phyloP scores from a whole-genome alignment of 345 rosid genomes.

The Nasturtium officinale region DNA sequence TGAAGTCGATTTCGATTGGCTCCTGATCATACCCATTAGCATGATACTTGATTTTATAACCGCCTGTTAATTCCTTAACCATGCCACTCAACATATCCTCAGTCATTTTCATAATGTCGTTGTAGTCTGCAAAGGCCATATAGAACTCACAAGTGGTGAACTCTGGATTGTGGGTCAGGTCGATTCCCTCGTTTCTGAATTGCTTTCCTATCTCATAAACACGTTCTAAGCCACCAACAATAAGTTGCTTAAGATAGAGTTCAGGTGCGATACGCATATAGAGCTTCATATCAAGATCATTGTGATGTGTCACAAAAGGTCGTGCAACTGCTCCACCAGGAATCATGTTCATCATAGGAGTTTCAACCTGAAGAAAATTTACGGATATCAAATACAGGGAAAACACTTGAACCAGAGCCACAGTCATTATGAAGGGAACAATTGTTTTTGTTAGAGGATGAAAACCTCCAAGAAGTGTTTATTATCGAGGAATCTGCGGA shows the following conservation, averaged over 20 bases:
- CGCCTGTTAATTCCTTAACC: slow-evolving; percentile 88
- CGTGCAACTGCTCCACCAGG: slow-evolving; percentile 99
- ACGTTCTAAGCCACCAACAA: slow-evolving; percentile 91
- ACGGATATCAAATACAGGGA: background rate
- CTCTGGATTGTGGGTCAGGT: slow-evolving; percentile 97
- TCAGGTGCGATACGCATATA: slow-evolving; percentile 98
- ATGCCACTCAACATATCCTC: slow-evolving; percentile 93
- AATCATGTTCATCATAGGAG: slow-evolving; percentile 99
- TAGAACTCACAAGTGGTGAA: slow-evolving; percentile 98
- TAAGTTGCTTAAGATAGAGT: slow-evolving; percentile 81
- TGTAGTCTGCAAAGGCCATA: slow-evolving; percentile 97
- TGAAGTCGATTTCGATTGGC: slow-evolving; percentile 93
- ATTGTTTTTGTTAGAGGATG: background rate
- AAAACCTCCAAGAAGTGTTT: slow-evolving; percentile 79
- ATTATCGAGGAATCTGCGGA: slow-evolving; percentile 73
- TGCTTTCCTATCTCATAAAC: slow-evolving; percentile 98
- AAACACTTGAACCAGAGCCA: background rate
- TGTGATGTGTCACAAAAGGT: slow-evolving; percentile 95
- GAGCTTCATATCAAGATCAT: slow-evolving; percentile 83
- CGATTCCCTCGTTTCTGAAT: slow-evolving; percentile 97
- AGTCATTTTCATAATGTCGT: slow-evolving; percentile 88
- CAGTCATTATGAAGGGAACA: background rate
- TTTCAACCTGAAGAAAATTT: slow-evolving; percentile 63
- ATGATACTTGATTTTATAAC: slow-evolving; percentile 86
- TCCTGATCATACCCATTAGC: slow-evolving; percentile 82